Conservation (phyloP, 2,329 filamentous ascomycete genomes). For the Ploettnerulaceae sp. region DNA sequence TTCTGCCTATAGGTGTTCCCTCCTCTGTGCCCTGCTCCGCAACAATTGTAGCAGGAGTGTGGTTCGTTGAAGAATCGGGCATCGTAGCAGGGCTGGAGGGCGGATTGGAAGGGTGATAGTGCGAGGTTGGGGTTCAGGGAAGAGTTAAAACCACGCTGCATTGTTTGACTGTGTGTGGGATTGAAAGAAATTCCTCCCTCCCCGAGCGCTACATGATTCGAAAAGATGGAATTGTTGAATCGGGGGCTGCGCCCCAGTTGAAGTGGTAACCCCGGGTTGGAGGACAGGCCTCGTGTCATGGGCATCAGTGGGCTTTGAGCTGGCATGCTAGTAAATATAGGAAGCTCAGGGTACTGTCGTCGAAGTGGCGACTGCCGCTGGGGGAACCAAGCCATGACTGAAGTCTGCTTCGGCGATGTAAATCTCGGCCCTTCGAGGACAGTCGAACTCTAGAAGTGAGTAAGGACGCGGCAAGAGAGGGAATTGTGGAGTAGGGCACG, state of each 20-base stretch:
- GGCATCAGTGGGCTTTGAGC: not conserved
- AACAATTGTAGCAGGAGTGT: not conserved
- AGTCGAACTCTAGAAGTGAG: not conserved
- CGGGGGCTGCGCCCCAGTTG: not conserved
- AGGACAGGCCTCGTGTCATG: not conserved
- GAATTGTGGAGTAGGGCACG: not conserved
- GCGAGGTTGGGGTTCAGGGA: no score
- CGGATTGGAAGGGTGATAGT: no score
- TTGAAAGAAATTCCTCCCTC: no score
- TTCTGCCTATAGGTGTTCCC: not conserved
- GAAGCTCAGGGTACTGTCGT: not conserved
- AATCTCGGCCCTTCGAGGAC: not conserved
- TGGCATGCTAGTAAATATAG: not conserved
- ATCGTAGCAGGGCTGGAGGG: not conserved
- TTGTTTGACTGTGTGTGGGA: no score
- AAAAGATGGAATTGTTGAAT: not conserved
- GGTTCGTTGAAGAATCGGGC: not conserved
- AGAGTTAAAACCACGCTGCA: no score
- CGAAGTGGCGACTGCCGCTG: conserved; percentile 5
- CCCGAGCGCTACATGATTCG: not conserved
- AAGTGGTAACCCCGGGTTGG: not conserved
- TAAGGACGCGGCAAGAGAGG: not conserved
- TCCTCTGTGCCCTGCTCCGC: not conserved
- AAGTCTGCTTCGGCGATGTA: not conserved
- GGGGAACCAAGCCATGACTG: not conserved